These are phyloP conservation scores for Rhizopus delemar DNA, from an alignment of 371 early-diverging fungal genomes.

Conservation along the genomic window DNA sequence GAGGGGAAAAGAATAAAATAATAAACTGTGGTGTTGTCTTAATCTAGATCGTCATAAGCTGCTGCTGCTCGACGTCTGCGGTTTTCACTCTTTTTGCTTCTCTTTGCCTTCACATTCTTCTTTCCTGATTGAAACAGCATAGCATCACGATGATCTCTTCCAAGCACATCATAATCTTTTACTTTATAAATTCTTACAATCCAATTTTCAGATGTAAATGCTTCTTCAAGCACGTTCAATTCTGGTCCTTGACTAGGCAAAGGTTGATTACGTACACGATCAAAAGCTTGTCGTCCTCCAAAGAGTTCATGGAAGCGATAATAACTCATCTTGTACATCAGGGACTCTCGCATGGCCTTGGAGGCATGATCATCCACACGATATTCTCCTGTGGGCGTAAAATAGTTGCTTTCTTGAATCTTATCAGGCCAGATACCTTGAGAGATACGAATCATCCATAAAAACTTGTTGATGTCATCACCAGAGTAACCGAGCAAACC, in stretches of 20 bases:
- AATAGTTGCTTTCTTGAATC: slow-evolving; percentile 86
- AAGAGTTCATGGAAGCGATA: slow-evolving; percentile 90
- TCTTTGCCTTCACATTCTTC: slow-evolving; percentile 40
- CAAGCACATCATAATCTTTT: slow-evolving; percentile 90
- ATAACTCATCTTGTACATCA: slow-evolving; percentile 98
- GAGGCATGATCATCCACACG: slow-evolving; percentile 90
- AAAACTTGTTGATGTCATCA: slow-evolving; percentile 99
- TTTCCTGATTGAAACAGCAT: slow-evolving; percentile 62
- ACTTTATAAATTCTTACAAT: slow-evolving; percentile 97
- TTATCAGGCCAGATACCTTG: slow-evolving; percentile 95
- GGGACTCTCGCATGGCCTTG: slow-evolving; percentile 82
- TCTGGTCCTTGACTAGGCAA: slow-evolving; percentile 80
- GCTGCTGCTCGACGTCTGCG: slow-evolving; percentile 45
- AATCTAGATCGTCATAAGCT: slow-evolving; percentile 31
- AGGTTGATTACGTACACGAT: slow-evolving; percentile 85
- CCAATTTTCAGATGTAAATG: slow-evolving; percentile 88
- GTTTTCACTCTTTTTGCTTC: slow-evolving; percentile 45
- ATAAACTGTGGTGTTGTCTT: not conserved
- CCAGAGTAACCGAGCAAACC: slow-evolving; percentile 96
- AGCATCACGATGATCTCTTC: slow-evolving; percentile 76
- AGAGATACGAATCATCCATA: slow-evolving; percentile 99
- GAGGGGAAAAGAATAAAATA: not conserved
- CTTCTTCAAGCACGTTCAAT: slow-evolving; percentile 88
- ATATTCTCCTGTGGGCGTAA: slow-evolving; percentile 89
- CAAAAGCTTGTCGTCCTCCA: slow-evolving; percentile 73